Evolutionary conservation across 164 flowering plant genomes (phyloP).

Genomic region (Stephania japonica): DNA sequence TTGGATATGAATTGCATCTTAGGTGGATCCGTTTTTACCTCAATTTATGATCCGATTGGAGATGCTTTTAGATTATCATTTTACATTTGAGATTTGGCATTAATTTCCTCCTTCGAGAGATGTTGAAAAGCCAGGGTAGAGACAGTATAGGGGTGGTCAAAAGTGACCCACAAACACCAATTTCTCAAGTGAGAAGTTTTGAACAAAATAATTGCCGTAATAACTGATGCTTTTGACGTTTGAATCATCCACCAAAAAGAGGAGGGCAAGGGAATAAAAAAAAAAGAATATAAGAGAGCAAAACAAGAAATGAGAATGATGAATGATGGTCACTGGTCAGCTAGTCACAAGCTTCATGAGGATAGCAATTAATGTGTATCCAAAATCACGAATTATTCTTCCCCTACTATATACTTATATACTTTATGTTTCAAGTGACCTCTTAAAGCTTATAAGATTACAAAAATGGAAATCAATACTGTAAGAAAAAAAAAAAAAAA

Average conservation of each 20-base stretch:
- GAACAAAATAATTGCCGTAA: background rate
- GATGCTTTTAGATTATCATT: too few species aligned
- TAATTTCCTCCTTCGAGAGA: too few species aligned
- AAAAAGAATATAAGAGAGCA: background rate
- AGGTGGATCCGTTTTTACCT: too few species aligned
- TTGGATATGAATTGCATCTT: too few species aligned
- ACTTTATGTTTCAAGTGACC: background rate
- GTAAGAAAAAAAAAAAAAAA: background rate
- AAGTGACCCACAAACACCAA: constrained; percentile 26
- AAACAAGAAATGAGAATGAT: constrained; percentile 12
- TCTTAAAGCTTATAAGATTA: background rate
- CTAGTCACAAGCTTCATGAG: constrained; percentile 20
- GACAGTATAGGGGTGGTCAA: constrained; percentile 21
- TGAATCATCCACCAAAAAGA: constrained; percentile 14
- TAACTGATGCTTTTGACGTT: constrained; percentile 12
- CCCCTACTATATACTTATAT: background rate
- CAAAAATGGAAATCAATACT: background rate
- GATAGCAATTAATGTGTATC: constrained; percentile 12
- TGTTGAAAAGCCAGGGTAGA: constrained; percentile 5
- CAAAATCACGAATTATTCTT: background rate
- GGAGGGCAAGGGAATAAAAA: background rate
- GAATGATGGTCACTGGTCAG: background rate
- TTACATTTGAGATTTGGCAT: too few species aligned
- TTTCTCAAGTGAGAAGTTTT: constrained; percentile 1
- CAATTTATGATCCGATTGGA: too few species aligned